Percentiles rank a stretch among this genome's conserved stretches.
These are phyloP conservation scores for Penicillium herquei DNA, from an alignment of 495 filamentous ascomycete species.

Conservation along the genomic window DNA sequence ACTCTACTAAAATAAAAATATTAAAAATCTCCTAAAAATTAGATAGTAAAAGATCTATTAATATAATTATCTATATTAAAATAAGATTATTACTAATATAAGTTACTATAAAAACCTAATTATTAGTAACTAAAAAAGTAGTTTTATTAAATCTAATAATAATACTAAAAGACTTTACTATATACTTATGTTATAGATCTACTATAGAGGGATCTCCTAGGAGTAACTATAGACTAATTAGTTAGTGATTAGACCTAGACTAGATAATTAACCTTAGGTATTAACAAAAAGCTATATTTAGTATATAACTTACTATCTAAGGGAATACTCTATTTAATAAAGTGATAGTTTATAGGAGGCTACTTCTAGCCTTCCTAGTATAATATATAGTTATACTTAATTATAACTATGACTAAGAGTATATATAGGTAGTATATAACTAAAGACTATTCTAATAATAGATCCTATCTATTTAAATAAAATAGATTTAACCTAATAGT, in stretches of 20 bases:
- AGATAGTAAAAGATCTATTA: neutral
- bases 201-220: neutral
- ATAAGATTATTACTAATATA: neutral
- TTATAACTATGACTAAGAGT: neutral
- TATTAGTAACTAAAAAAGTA: too few relatives aligned
- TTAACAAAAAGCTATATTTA: too few relatives aligned
- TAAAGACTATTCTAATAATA: neutral
- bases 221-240: neutral
- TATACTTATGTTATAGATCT: neutral
- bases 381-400: neutral
- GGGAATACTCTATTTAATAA: neutral
- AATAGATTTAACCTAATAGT: too few relatives aligned
- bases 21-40: neutral
- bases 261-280: too few relatives aligned
- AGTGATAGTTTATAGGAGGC: neutral
- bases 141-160: too few relatives aligned
- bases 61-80: neutral
- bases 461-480: neutral
- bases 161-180: neutral
- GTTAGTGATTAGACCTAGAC: neutral
- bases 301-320: neutral
- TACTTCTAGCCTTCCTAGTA: neutral
- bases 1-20: neutral
- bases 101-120: too few relatives aligned
- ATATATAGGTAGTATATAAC: neutral